These are phyloP conservation scores for Epichloe scottii DNA, from an alignment of 2,329 filamentous ascomycete species.

Conservation along the genomic window DNA sequence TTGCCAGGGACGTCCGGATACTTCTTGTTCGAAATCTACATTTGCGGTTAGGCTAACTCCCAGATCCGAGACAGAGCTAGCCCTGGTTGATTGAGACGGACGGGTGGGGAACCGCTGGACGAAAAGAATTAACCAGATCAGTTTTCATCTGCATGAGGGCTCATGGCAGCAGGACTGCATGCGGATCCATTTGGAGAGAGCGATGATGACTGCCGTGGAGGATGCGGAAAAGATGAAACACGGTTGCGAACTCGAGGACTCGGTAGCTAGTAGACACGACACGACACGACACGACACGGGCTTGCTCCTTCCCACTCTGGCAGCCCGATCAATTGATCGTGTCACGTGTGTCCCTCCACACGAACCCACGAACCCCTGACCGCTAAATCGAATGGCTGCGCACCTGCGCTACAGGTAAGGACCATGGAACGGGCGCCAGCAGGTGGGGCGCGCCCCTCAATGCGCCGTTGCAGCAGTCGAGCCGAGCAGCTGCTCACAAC, in stretches of 20 bases:
- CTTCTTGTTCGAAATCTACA: background rate
- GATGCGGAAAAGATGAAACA: too few relatives aligned
- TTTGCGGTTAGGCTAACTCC: background rate
- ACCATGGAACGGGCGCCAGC: background rate
- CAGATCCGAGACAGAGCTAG: background rate
- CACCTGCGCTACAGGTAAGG: background rate
- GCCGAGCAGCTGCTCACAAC: background rate
- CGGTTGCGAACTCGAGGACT: too few relatives aligned
- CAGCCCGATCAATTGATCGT: background rate
- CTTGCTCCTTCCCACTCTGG: background rate
- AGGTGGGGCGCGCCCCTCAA: too few relatives aligned
- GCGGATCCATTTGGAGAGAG: too few relatives aligned
- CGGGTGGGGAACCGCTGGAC: background rate
- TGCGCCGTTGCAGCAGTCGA: too few relatives aligned
- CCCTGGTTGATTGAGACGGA: background rate
- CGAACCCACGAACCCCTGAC: background rate
- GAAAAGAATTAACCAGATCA: background rate
- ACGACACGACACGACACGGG: too few relatives aligned
- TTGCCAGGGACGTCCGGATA: background rate
- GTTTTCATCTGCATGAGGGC: background rate
- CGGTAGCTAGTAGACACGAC: too few relatives aligned
- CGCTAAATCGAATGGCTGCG: background rate
- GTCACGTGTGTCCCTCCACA: too few relatives aligned
- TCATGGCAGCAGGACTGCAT: too few relatives aligned
- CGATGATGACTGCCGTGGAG: too few relatives aligned